These are phyloP conservation scores for Endoconidiophora laricicola DNA, from an alignment of 2,329 filamentous ascomycete genomes.

Conservation along the genomic window DNA sequence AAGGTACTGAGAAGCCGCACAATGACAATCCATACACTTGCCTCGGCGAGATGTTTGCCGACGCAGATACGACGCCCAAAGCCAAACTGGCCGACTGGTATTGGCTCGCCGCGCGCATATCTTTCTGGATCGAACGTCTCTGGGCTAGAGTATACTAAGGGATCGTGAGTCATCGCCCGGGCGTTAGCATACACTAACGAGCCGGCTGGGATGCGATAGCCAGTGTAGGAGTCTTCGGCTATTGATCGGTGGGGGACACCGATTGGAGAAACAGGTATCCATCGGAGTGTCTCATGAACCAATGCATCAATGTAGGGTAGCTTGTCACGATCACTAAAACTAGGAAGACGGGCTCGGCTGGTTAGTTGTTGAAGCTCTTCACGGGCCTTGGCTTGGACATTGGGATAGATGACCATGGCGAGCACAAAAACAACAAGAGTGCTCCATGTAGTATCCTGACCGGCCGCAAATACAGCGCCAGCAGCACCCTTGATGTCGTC, in stretches of 20 bases:
- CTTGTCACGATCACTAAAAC: conserved; percentile 26
- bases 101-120: conserved; percentile 28
- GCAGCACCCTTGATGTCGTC: conserved; percentile 28
- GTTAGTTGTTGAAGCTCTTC: conserved; percentile 25
- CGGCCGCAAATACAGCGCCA: conserved; percentile 29
- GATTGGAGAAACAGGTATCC: conserved; percentile 28
- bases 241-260: conserved; percentile 38
- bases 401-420: conserved; percentile 25
- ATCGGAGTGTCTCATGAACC: conserved; percentile 30
- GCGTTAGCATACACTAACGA: conserved; percentile 27
- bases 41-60: conserved; percentile 32
- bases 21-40: conserved; percentile 26
- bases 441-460: conserved; percentile 27
- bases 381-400: conserved; percentile 26
- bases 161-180: conserved; percentile 28
- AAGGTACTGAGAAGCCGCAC: conserved; percentile 25
- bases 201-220: conserved; percentile 40
- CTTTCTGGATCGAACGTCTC: conserved; percentile 30
- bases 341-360: conserved; percentile 27
- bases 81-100: conserved; percentile 31
- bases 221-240: conserved; percentile 39
- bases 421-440: conserved; percentile 29
- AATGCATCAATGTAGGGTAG: conserved; percentile 29
- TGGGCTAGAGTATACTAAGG: conserved; percentile 24
- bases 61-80: conserved; percentile 35